A percentile compares a stretch with the other conserved stretches of the same genome.
Evolutionary conservation across 1,284 basidiomycete genomes (phyloP).

Genomic region (Melampsora abietis-canadensis): DNA sequence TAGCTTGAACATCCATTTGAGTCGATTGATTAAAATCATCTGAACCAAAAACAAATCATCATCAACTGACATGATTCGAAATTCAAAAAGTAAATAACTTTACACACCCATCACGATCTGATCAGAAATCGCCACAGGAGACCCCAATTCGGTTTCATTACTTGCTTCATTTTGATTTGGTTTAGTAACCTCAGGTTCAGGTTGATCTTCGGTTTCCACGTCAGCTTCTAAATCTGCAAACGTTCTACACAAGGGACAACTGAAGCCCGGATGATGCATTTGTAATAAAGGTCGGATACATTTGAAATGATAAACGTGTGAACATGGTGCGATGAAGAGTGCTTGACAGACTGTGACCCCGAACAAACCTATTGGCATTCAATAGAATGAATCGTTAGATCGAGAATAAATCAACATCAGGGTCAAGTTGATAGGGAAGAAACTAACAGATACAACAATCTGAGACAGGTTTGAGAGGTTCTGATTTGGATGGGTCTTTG

Average conservation of each 20-base stretch:
- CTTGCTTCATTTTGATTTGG: too few relatives aligned
- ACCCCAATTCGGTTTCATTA: too few relatives aligned
- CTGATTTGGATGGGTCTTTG: neutral
- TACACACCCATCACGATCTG: too few relatives aligned
- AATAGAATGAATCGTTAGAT: conserved; percentile 23
- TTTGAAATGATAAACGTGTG: conserved; percentile 78
- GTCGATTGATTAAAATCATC: too few relatives aligned
- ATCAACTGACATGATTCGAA: too few relatives aligned
- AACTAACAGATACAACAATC: conserved; percentile 89
- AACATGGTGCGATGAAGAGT: conserved; percentile 75
- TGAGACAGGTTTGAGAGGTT: conserved; percentile 59
- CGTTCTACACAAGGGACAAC: conserved; percentile 83
- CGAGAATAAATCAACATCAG: neutral
- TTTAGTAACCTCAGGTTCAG: too few relatives aligned
- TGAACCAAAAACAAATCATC: too few relatives aligned
- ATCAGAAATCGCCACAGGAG: too few relatives aligned
- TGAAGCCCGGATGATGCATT: conserved; percentile 85
- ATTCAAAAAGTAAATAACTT: too few relatives aligned
- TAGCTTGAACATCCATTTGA: too few relatives aligned
- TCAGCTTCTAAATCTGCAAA: conserved; percentile 94
- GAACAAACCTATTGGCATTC: conserved; percentile 66
- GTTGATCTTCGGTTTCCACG: conserved; percentile 67
- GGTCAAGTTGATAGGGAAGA: neutral
- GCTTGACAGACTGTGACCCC: conserved; percentile 90
- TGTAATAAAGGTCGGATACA: conserved; percentile 89